A percentile compares a stretch with the other conserved stretches of the same genome.
Evolutionary conservation across 805 yeast genomes (phyloP).

Genomic region (Yamadazyma insecticola): DNA sequence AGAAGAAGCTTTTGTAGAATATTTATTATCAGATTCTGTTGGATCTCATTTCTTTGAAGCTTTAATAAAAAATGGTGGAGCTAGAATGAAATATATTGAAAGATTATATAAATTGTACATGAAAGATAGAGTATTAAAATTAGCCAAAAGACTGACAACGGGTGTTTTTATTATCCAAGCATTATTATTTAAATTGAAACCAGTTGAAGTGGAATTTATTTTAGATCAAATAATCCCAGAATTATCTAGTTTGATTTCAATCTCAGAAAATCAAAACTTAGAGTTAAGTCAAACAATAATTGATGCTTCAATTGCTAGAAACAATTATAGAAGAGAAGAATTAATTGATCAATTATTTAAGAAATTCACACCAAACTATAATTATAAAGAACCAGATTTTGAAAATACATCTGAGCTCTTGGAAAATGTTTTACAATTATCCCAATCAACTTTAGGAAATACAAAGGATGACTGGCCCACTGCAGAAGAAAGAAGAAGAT

Average conservation of each 20-base stretch:
- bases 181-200: constrained; percentile 58
- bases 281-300: constrained; percentile 65
- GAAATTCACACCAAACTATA: constrained; percentile 39
- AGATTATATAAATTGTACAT: constrained; percentile 69
- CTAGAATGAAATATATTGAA: constrained; percentile 61
- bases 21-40: constrained; percentile 78
- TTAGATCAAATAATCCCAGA: constrained; percentile 65
- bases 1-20: constrained; percentile 80
- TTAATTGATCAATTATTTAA: constrained; percentile 45
- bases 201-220: constrained; percentile 57
- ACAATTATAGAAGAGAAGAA: constrained; percentile 55
- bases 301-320: constrained; percentile 57
- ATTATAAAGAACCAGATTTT: constrained; percentile 11
- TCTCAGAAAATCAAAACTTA: constrained; percentile 54
- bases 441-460: constrained; percentile 73
- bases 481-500: constrained; percentile 78
- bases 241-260: constrained; percentile 49
- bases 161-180: constrained; percentile 79
- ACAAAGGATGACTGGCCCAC: constrained; percentile 90
- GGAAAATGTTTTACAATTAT: constrained; percentile 62
- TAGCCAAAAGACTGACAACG: constrained; percentile 77
- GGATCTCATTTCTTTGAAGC: constrained; percentile 90
- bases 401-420: constrained; percentile 43
- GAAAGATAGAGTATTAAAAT: constrained; percentile 64
- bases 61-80: constrained; percentile 55